Conservation (phyloP, 371 early-diverging fungal genomes). For the Nematocida parisii region DNA sequence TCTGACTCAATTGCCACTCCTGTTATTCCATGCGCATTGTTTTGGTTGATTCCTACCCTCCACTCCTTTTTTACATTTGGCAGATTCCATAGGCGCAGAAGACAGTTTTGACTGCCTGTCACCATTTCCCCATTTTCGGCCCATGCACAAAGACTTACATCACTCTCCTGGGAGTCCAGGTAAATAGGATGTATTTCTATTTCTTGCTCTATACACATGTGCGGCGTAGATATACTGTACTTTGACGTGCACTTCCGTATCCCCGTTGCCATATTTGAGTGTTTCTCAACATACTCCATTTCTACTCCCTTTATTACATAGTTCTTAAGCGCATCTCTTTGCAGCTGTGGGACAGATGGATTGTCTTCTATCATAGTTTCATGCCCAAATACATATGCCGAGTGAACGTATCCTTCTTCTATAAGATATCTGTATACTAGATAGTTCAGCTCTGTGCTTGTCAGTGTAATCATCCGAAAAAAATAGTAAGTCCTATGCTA, state of each 20-base stretch:
- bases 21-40: slow-evolving; percentile 51
- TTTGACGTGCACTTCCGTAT: slow-evolving; percentile 39
- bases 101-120: slow-evolving; percentile 52
- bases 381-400: slow-evolving; percentile 53
- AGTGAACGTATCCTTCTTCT: slow-evolving; percentile 54
- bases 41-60: slow-evolving; percentile 47
- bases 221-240: slow-evolving; percentile 40
- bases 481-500: slow-evolving; percentile 19
- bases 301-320: slow-evolving; percentile 58
- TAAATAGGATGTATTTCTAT: slow-evolving; percentile 39
- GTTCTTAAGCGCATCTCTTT: slow-evolving; percentile 36
- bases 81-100: slow-evolving; percentile 20
- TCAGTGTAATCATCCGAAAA: slow-evolving; percentile 54
- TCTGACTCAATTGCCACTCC: slow-evolving; percentile 53
- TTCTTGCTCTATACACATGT: slow-evolving; percentile 53
- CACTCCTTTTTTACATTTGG: slow-evolving; percentile 33
- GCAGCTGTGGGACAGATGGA: slow-evolving; percentile 22
- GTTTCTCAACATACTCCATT: slow-evolving; percentile 57
- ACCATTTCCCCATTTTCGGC: slow-evolving; percentile 47
- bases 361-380: slow-evolving; percentile 54
- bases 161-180: slow-evolving; percentile 41
- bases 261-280: slow-evolving; percentile 14
- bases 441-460: slow-evolving; percentile 59
- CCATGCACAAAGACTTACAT: slow-evolving; percentile 58
- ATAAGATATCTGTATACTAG: slow-evolving; percentile 53